Percentiles rank a stretch among this genome's conserved stretches.
Conservation (phyloP, 441 rosid species). For the Lepidium campestre region DNA sequence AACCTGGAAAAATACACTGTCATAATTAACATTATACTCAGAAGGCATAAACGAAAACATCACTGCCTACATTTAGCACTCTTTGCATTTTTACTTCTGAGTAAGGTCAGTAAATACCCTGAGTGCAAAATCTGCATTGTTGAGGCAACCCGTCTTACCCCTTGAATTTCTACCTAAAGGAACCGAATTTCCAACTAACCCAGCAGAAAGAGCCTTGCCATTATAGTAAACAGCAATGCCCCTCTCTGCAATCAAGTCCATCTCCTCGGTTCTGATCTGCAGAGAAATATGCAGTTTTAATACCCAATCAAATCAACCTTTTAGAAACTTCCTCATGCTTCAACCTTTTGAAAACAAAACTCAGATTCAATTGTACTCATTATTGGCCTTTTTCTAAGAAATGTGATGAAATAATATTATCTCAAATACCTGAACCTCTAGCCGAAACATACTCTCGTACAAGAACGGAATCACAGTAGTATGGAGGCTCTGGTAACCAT, state of each 20-base stretch:
- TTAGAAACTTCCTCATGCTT: neutral
- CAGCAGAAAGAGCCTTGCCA: constrained; percentile 73
- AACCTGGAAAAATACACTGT: constrained; percentile 54
- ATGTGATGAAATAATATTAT: constrained; percentile 1
- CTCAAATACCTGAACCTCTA: constrained; percentile 86
- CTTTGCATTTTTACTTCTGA: constrained; percentile 6
- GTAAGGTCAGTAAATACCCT: constrained; percentile 52
- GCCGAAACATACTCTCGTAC: constrained; percentile 92
- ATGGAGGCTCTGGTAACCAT: constrained; percentile 98
- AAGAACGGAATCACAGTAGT: constrained; percentile 95
- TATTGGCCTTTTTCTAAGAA: neutral
- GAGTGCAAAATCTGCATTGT: constrained; percentile 88
- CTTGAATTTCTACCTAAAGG: constrained; percentile 62
- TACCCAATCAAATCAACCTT: neutral
- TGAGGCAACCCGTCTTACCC: constrained; percentile 79
- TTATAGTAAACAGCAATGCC: constrained; percentile 98
- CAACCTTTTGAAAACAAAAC: neutral
- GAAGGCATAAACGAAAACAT: neutral
- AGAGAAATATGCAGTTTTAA: neutral
- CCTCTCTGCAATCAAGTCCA: constrained; percentile 94
- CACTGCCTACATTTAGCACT: constrained; percentile 3
- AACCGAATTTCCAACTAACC: constrained; percentile 68
- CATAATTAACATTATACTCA: constrained; percentile 21
- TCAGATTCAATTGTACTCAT: neutral
- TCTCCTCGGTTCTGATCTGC: constrained; percentile 97